Evolutionary conservation across 345 rosid genomes (phyloP), one percentile per base, ranked within the genome.

Genomic region (Hibiscus syriacus): DNA sequence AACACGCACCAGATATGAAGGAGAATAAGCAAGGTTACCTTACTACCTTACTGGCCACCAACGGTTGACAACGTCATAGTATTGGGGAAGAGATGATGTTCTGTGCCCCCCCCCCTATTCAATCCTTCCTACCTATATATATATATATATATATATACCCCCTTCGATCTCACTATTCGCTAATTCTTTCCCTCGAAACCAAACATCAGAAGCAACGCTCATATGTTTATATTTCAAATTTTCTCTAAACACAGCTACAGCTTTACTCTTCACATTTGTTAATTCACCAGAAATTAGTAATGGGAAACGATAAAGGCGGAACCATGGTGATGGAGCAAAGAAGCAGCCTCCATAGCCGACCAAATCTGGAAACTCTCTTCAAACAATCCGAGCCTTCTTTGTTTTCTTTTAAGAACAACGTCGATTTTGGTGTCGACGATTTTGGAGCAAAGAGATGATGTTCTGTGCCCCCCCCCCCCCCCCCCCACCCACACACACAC

Each of bases 311-410:
- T 49, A 27, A 73, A 22, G 71, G 67, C 6, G 66, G 56, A 23
- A 29, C 74, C 29, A 53, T 75, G 75, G 43, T 64, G 55, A 34
- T 48, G 23, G 26, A 75, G 54, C 78, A 4, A 2, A 45, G 22
- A 49, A 55, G n/a, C 50, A 52, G 30, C 30, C 71, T 65, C 75
- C 76, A 71, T 16, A 74, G 49, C 68, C 80, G 91, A 34, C 85
- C 83, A 12, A 85, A 82, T 45, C 78, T 92, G 23, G 88, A 86
- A 16, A 80, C 85, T 23, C 80, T 86, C 67, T 80, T 90, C 73
- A 65, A 70, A 72, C 68, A 70, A n/a, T 74, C 85, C 6, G 89
- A 89, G 14, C 81, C 81, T 5, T 39, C 66, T 0, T 25, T 59
- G 49, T 70, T 79, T 16, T 27, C 70, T 14, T 41, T 29, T 19